Conservation (phyloP, 805 yeast species). For the Ogataea trehaloabstinens region DNA sequence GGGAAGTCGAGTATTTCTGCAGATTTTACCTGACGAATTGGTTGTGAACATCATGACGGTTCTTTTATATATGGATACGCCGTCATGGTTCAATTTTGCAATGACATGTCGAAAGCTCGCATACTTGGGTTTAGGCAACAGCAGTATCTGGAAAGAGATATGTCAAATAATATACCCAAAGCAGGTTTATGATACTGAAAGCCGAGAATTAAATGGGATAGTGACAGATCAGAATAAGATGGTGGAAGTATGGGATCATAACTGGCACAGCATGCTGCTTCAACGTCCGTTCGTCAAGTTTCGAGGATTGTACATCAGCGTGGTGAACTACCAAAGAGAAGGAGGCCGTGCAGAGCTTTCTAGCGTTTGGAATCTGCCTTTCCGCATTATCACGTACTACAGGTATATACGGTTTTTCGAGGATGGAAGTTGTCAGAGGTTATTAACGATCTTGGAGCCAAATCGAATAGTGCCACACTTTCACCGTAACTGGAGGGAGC, state of each 20-base stretch:
- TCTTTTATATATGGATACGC: constrained; percentile 48
- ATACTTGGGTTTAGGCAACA: constrained; percentile 52
- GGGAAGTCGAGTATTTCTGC: constrained; percentile 40
- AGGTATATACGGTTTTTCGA: constrained; percentile 79
- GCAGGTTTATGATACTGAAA: constrained; percentile 50
- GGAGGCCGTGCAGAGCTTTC: constrained; percentile 73
- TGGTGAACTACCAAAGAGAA: constrained; percentile 78
- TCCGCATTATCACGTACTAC: constrained; percentile 82
- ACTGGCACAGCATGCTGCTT: constrained; percentile 51
- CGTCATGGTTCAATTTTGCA: constrained; percentile 63
- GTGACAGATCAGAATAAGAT: constrained; percentile 32
- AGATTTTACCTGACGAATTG: constrained; percentile 56
- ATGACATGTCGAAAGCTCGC: constrained; percentile 58
- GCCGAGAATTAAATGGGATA: constrained; percentile 37
- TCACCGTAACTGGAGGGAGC: constrained; percentile 28
- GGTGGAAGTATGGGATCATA: constrained; percentile 39
- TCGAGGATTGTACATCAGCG: constrained; percentile 82
- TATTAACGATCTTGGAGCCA: constrained; percentile 75
- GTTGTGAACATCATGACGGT: constrained; percentile 49
- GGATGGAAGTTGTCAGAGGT: constrained; percentile 70
- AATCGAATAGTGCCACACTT: constrained; percentile 58
- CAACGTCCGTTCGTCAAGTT: constrained; percentile 77
- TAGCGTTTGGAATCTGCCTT: constrained; percentile 68
- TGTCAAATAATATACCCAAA: constrained; percentile 50
- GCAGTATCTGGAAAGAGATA: constrained; percentile 49